Evolutionary conservation across 495 filamentous ascomycete species (phyloP), one percentile per base, ranked within the genome.

Genomic region (Penicillium salamii): DNA sequence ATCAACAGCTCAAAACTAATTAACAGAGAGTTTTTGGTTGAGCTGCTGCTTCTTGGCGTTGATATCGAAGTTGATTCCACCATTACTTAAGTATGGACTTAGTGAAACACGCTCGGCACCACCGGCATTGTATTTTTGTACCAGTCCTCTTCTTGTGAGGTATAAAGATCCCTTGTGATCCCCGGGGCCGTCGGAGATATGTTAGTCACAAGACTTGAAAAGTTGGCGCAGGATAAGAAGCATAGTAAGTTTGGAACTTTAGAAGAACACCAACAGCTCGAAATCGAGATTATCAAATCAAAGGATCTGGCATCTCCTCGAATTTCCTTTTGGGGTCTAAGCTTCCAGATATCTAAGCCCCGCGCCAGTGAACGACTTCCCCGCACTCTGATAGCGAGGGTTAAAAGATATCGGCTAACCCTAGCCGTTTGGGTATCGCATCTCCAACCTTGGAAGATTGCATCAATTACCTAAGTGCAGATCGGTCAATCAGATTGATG

Each of bases 311-410:
- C 23, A 20, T 46, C 44, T 46, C 43, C 33, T 46, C 21, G 13
- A 11, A 14, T 29, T 46, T 46, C 44, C 44, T 21, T 20, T 37
- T 46, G 24, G 17, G 23, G 44, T 37, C 26, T 37, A 33, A 19
- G 23, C 37, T 28, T 26, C 36, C 31, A 12, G 18, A 23, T 5
- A 8, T 13, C 18, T 11, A 20, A 38, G 9, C 17, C 35, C 19
- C 29, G 7, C 29, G 19, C 17, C 26, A 9, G 5, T 42, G 26
- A n/a, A n/a, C 17, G 8, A 9, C 23, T 37, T n/a, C 44, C 44
- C 44, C 44, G 44, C 44, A 46, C 44, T 37, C 19, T 9, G 34
- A 44, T 44, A 44, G 26, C 40, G n/a, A n/a, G n/a, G n/a, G n/a
- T n/a, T n/a, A n/a, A 14, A 46, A 20, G 42, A 34, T 44, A 44